Conservation (phyloP, 2,329 filamentous ascomycete genomes). For the Pestalotiopsis sp. region DNA sequence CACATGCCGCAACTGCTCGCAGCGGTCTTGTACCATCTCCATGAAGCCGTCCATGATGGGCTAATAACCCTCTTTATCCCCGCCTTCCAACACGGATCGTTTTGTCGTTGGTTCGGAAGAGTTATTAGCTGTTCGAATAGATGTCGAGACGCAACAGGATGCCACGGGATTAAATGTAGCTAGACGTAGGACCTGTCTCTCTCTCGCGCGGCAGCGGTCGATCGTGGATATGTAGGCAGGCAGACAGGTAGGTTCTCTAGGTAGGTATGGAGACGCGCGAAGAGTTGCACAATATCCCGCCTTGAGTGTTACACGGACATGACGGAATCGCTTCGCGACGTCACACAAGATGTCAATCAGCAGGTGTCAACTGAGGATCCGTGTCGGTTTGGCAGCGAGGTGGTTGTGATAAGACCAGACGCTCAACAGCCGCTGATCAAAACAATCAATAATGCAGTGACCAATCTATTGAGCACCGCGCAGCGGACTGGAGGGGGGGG, state of each 20-base stretch:
- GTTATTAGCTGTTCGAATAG: neutral
- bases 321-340: neutral
- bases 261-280: neutral
- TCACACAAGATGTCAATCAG: neutral
- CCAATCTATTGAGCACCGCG: neutral
- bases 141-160: neutral
- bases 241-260: neutral
- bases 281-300: neutral
- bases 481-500: neutral
- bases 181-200: neutral
- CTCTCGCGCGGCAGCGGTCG: neutral
- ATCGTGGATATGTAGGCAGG: neutral
- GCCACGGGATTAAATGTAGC: neutral
- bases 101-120: neutral
- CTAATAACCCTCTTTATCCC: neutral
- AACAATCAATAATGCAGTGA: neutral
- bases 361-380: neutral
- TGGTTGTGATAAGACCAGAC: slow-evolving; percentile 1
- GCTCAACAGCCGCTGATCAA: neutral
- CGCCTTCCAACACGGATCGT: neutral
- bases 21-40: slow-evolving; percentile 36
- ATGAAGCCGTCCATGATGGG: slow-evolving; percentile 33
- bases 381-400: neutral
- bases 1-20: slow-evolving; percentile 54
- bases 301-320: neutral